Conservation (phyloP, 2,329 filamentous ascomycete genomes). For the Exophiala calicioides region DNA sequence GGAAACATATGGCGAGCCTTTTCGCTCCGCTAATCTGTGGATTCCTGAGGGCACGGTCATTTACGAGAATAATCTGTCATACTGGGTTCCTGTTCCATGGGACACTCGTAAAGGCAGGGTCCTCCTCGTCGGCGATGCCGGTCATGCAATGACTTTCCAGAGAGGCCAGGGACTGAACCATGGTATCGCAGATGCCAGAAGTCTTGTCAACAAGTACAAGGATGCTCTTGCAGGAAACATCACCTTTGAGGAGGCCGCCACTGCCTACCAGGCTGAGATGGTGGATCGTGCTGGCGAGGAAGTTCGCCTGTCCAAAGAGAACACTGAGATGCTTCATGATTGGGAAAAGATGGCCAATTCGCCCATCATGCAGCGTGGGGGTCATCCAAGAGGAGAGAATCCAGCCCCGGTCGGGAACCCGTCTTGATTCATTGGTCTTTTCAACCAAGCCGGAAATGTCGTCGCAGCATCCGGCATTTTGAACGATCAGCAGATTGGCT, state of each 20-base stretch:
- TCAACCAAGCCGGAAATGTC: background rate
- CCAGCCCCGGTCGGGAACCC: background rate
- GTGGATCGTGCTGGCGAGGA: conserved; percentile 47
- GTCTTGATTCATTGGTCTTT: background rate
- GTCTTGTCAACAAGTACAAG: conserved; percentile 38
- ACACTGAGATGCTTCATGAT: conserved; percentile 51
- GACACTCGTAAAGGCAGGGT: conserved; percentile 35
- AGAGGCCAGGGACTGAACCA: conserved; percentile 34
- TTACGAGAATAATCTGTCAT: conserved; percentile 29
- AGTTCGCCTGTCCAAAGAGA: conserved; percentile 46
- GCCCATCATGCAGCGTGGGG: conserved; percentile 21
- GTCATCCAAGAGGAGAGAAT: conserved; percentile 12
- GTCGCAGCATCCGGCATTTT: too few species aligned
- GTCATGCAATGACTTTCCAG: conserved; percentile 36
- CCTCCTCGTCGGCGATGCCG: conserved; percentile 37
- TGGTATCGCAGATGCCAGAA: conserved; percentile 36
- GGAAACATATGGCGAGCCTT: conserved; percentile 30
- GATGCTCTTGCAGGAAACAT: conserved; percentile 14
- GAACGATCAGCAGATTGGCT: too few species aligned
- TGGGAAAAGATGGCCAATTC: conserved; percentile 33
- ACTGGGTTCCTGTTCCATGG: conserved; percentile 34
- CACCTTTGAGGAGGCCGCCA: conserved; percentile 28
- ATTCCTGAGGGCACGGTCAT: conserved; percentile 31
- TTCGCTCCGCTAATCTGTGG: conserved; percentile 32
- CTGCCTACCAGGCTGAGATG: conserved; percentile 40